Conservation (phyloP, 2,329 filamentous ascomycete species). For the Verticillium dahliae region DNA sequence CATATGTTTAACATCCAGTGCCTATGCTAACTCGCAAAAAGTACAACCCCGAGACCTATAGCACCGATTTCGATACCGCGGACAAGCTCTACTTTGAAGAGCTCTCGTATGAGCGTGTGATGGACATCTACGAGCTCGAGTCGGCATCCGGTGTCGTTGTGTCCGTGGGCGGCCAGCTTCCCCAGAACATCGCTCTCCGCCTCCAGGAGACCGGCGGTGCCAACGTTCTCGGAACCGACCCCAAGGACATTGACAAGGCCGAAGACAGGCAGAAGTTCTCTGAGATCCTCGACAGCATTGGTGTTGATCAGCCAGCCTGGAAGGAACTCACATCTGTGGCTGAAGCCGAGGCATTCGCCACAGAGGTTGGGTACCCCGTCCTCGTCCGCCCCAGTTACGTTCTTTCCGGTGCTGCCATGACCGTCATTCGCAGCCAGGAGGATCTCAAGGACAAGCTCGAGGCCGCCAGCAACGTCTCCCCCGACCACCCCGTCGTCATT, state of each 20-base stretch:
- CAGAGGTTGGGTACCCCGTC: slow-evolving; percentile 84
- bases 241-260: slow-evolving; percentile 92
- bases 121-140: slow-evolving; percentile 98
- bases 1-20: too few relatives aligned
- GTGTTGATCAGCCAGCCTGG: slow-evolving; percentile 95
- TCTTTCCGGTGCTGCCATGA: slow-evolving; percentile 97
- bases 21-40: neutral
- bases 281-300: slow-evolving; percentile 92
- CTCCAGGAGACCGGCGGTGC: slow-evolving; percentile 88
- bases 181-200: slow-evolving; percentile 93
- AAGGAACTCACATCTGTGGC: slow-evolving; percentile 89
- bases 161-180: slow-evolving; percentile 90
- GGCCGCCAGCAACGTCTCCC: slow-evolving; percentile 83
- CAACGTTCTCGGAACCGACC: slow-evolving; percentile 87
- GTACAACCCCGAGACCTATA: slow-evolving; percentile 75
- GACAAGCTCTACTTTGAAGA: slow-evolving; percentile 97
- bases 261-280: slow-evolving; percentile 99
- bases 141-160: slow-evolving; percentile 81
- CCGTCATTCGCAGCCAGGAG: slow-evolving; percentile 79
- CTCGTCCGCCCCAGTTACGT: slow-evolving; percentile 94
- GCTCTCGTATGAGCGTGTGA: slow-evolving; percentile 91
- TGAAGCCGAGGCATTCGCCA: slow-evolving; percentile 81
- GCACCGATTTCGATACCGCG: slow-evolving; percentile 81
- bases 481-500: slow-evolving; percentile 96
- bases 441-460: slow-evolving; percentile 94